A percentile compares a stretch with the other conserved stretches of the same genome.
These are phyloP conservation scores for Rubia occidens DNA, from an alignment of 305 asterid genomes.

Conservation along the genomic window DNA sequence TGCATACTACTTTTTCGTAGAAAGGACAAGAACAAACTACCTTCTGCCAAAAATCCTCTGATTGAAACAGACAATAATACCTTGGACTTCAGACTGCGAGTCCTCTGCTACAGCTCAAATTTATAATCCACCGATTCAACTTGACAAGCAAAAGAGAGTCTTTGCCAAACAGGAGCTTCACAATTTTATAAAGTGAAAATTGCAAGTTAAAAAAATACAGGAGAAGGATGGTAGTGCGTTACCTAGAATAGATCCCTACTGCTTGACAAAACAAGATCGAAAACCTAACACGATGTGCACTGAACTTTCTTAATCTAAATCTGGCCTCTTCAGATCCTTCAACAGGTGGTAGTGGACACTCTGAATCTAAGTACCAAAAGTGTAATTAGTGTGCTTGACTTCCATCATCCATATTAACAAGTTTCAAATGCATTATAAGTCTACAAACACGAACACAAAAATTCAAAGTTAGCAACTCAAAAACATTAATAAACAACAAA, in stretches of 20 bases:
- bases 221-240: neutral
- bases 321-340: neutral
- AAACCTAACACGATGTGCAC: neutral
- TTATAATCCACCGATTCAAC: neutral
- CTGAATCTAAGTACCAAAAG: neutral
- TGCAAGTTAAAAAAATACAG: too few relatives aligned
- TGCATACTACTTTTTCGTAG: conserved; percentile 40
- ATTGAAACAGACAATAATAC: conserved; percentile 20
- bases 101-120: neutral
- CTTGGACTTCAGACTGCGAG: conserved; percentile 30
- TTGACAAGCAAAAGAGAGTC: neutral
- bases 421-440: neutral
- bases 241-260: neutral
- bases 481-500: neutral
- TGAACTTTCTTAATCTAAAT: neutral
- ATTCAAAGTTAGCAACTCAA: neutral
- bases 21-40: conserved; percentile 16
- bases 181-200: neutral
- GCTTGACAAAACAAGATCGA: neutral
- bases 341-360: neutral
- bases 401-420: neutral
- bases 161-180: neutral
- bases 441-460: neutral
- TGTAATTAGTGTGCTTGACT: neutral
- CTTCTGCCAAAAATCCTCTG: conserved; percentile 25